Conservation (phyloP, 306 rosid species). For the Prosopis cineraria region DNA sequence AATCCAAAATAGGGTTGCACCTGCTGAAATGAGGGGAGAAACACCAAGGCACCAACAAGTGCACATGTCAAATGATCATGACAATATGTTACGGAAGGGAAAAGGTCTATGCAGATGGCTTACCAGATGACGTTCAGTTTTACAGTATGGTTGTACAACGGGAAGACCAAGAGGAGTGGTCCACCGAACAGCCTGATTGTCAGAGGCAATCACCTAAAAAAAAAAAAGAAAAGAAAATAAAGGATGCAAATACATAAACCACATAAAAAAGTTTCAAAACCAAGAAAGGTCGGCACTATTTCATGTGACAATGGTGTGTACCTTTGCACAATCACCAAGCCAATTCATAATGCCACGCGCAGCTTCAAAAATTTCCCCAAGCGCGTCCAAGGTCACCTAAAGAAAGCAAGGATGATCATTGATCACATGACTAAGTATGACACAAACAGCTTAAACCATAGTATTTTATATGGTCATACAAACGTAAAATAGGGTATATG, state of each 20-base stretch:
- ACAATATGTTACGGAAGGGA: background rate
- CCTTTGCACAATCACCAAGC: conserved; percentile 95
- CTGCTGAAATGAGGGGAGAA: background rate
- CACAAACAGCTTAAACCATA: background rate
- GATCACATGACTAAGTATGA: conserved; percentile 1
- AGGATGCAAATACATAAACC: conserved; percentile 1
- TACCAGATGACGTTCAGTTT: conserved; percentile 78
- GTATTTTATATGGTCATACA: background rate
- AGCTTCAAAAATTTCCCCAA: conserved; percentile 23
- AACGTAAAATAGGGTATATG: no score
- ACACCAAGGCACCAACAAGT: background rate
- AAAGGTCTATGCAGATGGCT: conserved; percentile 34
- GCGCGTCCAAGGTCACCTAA: conserved; percentile 37
- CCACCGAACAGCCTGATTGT: conserved; percentile 83
- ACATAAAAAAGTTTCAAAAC: conserved; percentile 8
- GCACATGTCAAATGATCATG: background rate
- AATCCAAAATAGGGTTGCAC: background rate
- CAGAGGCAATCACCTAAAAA: conserved; percentile 69
- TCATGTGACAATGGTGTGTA: conserved; percentile 28
- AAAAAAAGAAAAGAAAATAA: background rate
- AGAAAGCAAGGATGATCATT: conserved; percentile 9
- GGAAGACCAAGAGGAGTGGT: conserved; percentile 95
- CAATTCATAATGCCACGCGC: conserved; percentile 41
- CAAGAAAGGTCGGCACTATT: conserved; percentile 7
- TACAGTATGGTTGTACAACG: conserved; percentile 81